Evolutionary conservation across 1,284 basidiomycete species (phyloP).

Genomic region (Gomphus bonarii): DNA sequence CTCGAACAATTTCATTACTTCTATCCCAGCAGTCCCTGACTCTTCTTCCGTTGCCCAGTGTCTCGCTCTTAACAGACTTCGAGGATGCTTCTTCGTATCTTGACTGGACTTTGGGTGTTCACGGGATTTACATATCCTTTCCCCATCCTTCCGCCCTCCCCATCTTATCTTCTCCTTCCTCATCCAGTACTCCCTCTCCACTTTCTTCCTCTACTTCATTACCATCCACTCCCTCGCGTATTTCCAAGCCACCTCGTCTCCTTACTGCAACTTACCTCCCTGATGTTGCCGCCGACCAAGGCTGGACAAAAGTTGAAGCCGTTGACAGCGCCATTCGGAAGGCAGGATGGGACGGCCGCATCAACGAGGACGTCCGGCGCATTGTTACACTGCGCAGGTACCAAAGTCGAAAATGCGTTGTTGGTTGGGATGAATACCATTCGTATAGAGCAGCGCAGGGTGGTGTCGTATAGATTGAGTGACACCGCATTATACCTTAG

Average conservation of each 20-base stretch:
- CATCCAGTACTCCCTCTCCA: slow-evolving; percentile 42
- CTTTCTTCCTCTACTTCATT: slow-evolving; percentile 53
- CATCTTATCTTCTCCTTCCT: slow-evolving; percentile 35
- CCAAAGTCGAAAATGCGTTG: slow-evolving; percentile 67
- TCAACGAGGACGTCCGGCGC: slow-evolving; percentile 75
- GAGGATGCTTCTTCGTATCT: slow-evolving; percentile 79
- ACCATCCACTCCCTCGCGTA: slow-evolving; percentile 33
- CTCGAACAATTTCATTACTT: not conserved
- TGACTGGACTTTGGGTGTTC: slow-evolving; percentile 86
- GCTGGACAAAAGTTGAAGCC: slow-evolving; percentile 86
- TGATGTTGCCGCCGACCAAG: slow-evolving; percentile 85
- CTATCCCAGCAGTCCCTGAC: not conserved
- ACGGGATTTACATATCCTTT: slow-evolving; percentile 89
- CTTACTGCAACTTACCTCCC: slow-evolving; percentile 93
- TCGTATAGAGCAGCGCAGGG: slow-evolving; percentile 47
- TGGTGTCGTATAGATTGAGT: not conserved
- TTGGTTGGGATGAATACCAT: slow-evolving; percentile 70
- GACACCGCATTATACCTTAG: not conserved
- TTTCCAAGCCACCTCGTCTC: slow-evolving; percentile 31
- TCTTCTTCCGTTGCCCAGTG: slow-evolving; percentile 30
- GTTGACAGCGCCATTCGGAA: slow-evolving; percentile 88
- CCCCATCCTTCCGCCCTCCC: slow-evolving; percentile 60
- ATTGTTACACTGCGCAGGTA: slow-evolving; percentile 77
- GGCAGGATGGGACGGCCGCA: slow-evolving; percentile 77
- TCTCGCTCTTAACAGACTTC: slow-evolving; percentile 90